Conservation (phyloP, 1,284 basidiomycete genomes). For the Bjerkandera adusta region DNA sequence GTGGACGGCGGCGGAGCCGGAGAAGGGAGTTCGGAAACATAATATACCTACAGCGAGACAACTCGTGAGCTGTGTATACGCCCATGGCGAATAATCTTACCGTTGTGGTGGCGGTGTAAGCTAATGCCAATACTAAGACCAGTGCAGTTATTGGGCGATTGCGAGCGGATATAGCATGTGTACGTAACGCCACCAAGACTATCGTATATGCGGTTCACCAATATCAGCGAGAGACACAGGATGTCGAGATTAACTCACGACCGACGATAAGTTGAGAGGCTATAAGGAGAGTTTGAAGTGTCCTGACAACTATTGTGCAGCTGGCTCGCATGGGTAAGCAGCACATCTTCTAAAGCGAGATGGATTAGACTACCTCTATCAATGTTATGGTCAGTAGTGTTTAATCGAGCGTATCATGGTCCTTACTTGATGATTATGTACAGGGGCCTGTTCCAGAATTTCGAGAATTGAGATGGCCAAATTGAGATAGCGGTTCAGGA, state of each 20-base stretch:
- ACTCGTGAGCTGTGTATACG: neutral
- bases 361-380: too few relatives aligned
- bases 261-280: constrained; percentile 7
- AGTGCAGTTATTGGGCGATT: constrained; percentile 13
- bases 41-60: constrained; percentile 5
- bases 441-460: too few relatives aligned
- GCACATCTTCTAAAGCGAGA: too few relatives aligned
- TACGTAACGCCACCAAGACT: constrained; percentile 14
- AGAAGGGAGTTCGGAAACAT: constrained; percentile 9
- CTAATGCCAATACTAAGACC: constrained; percentile 16
- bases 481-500: constrained; percentile 3
- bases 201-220: too few relatives aligned
- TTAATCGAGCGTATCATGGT: neutral
- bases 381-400: too few relatives aligned
- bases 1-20: constrained; percentile 19
- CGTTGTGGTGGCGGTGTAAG: constrained; percentile 13
- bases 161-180: constrained; percentile 15
- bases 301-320: constrained; percentile 6
- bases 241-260: constrained; percentile 8
- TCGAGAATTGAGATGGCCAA: too few relatives aligned
- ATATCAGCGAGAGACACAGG: too few relatives aligned
- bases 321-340: neutral
- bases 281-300: constrained; percentile 7
- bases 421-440: too few relatives aligned
- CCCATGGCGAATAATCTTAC: constrained; percentile 7